Evolutionary conservation across 257 asterid species (phyloP), one percentile per base, ranked within the genome.

Genomic region (Rauvolfia tetraphylla): DNA sequence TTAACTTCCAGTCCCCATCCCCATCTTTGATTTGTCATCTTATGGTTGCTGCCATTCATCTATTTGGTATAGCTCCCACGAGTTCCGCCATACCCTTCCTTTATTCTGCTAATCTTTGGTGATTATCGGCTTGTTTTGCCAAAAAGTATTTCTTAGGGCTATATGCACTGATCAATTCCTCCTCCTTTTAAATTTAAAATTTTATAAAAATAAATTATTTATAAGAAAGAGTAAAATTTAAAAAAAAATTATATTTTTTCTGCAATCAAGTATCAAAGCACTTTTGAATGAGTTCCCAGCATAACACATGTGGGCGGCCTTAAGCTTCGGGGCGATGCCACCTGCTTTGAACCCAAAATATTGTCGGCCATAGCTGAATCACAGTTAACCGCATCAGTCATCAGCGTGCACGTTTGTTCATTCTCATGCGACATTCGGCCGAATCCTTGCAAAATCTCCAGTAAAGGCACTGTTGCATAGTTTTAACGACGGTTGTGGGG

Each of bases 11-110:
- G 39, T n/a, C 41, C 41, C 42, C 70, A 79, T 70, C 75, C 36
- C 70, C 65, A 73, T 70, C 80, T 71, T 71, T 20, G 72, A 61
- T 75, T 63, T 61, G 81, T 62, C 77, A 49, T 65, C 73, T 34
- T 34, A 36, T 75, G 44, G 76, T 74, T 80, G 79, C 20, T 75
- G 20, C 66, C 61, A 29, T 58, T 34, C 75, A 59, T 51, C n/a
- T 62, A 39, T 61, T 74, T 61, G 75, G 62, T 72, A 34, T 10
- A 34, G 20, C 25, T 72, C 65, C 23, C 75, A 71, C 27, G 65
- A 51, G 63, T 29, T 73, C 62, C 57, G n/a, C 63, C 49, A 65
- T 48, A 58, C 20, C 29, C 39, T 39, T 7, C 29, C 38, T 23
- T 53, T 66, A 73, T 61, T 61, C 68, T 34, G 27, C 38, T 72